phyloP scores from a whole-genome alignment of 2,329 filamentous ascomycete species.

The Phoma herbarum region DNA sequence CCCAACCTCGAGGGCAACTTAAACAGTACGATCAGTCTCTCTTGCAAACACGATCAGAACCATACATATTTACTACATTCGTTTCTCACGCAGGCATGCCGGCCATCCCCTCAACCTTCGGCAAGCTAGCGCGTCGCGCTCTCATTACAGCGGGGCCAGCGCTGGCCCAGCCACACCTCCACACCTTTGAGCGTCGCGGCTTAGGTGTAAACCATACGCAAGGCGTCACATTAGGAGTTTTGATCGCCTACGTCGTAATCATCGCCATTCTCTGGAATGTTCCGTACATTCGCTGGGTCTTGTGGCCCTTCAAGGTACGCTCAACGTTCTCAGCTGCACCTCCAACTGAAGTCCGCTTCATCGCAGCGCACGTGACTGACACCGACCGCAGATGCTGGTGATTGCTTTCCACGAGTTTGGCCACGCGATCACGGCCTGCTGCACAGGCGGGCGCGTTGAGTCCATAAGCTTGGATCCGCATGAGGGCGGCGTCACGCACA shows the following conservation, averaged over 20 bases:
- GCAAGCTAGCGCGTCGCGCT: constrained; percentile 38
- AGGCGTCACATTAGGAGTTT: constrained; percentile 73
- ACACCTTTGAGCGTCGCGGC: constrained; percentile 60
- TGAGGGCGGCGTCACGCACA: constrained; percentile 81
- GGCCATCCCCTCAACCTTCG: constrained; percentile 38
- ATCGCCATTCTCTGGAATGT: constrained; percentile 84
- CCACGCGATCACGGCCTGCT: constrained; percentile 75
- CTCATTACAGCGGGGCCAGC: constrained; percentile 41
- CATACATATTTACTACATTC: background rate
- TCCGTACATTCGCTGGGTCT: constrained; percentile 75
- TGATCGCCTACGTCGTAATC: constrained; percentile 74
- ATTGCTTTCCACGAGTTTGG: constrained; percentile 85
- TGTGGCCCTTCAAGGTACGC: constrained; percentile 82
- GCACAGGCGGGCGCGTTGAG: constrained; percentile 77
- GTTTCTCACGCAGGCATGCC: constrained; percentile 28
- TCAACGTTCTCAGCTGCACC: background rate
- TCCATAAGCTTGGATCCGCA: constrained; percentile 77
- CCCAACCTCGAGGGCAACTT: constrained; percentile 15
- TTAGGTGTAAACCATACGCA: constrained; percentile 73
- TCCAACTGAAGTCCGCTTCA: background rate
- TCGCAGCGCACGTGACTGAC: constrained; percentile 5
- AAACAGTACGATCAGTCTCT: background rate
- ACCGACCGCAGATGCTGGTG: constrained; percentile 72
- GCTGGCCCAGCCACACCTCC: constrained; percentile 49
- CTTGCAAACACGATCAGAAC: background rate